phyloP scores from a whole-genome alignment of 2,329 filamentous ascomycete genomes.

The Fusarium ambrosium region DNA sequence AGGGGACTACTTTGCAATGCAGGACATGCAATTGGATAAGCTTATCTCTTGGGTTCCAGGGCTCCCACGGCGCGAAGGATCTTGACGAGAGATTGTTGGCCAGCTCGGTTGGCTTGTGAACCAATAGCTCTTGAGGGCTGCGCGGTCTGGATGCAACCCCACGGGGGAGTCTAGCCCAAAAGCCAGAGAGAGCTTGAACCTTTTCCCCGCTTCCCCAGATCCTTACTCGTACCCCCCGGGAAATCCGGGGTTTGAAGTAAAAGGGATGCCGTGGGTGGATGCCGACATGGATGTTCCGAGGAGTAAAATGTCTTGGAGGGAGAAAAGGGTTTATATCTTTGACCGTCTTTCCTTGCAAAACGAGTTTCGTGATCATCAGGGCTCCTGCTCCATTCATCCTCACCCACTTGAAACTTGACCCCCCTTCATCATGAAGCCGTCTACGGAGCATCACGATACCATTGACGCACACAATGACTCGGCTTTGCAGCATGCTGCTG shows the following conservation, averaged over 20 bases:
- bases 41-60: background rate
- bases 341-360: background rate
- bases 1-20: background rate
- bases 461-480: background rate
- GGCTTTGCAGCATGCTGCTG: slow-evolving; percentile 8
- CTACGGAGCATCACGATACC: background rate
- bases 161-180: background rate
- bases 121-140: background rate
- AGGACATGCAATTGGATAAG: background rate
- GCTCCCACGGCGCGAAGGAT: background rate
- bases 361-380: background rate
- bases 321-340: background rate
- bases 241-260: background rate
- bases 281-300: slow-evolving; percentile 1
- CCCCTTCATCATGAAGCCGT: slow-evolving; percentile 1
- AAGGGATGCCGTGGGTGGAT: background rate
- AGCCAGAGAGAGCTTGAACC: background rate
- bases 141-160: background rate
- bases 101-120: background rate
- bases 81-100: background rate
- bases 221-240: background rate
- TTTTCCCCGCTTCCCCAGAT: background rate
- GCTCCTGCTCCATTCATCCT: background rate
- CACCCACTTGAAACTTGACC: background rate
- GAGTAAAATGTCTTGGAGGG: background rate